Evolutionary conservation across 306 rosid genomes (phyloP).

Genomic region (Trifolium fragiferum): DNA sequence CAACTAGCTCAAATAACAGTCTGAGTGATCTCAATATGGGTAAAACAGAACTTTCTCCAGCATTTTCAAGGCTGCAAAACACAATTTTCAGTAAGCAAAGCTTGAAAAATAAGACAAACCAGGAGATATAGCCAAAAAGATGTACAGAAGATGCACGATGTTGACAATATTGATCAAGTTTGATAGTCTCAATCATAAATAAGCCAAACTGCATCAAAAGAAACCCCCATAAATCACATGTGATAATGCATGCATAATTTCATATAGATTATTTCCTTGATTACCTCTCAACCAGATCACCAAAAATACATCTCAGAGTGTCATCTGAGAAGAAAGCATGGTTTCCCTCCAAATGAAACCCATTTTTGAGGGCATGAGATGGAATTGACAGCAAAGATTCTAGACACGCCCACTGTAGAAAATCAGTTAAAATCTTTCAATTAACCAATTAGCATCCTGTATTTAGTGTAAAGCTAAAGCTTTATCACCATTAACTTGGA

Average conservation of each 20-base stretch:
- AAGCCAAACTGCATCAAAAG: not conserved
- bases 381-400: constrained; percentile 85
- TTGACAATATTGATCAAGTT: constrained; percentile 27
- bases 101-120: constrained; percentile 15
- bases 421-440: constrained; percentile 36
- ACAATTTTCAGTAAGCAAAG: constrained; percentile 39
- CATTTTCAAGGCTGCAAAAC: constrained; percentile 86
- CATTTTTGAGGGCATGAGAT: constrained; percentile 55
- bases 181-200: constrained; percentile 26
- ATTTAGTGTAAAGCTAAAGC: constrained; percentile 28
- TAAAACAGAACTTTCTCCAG: constrained; percentile 89
- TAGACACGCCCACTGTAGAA: constrained; percentile 84
- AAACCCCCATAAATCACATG: constrained; percentile 36
- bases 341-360: constrained; percentile 52
- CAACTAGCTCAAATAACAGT: constrained; percentile 65
- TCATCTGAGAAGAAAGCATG: constrained; percentile 55
- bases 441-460: constrained; percentile 26
- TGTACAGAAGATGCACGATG: constrained; percentile 10
- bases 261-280: constrained; percentile 25
- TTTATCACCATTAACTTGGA: constrained; percentile 11
- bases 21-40: constrained; percentile 88
- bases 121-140: not conserved
- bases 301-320: constrained; percentile 68
- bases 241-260: not conserved
- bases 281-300: constrained; percentile 88